Evolutionary conservation across 768 basidiomycete genomes (phyloP).

Genomic region (Sarcomyxa edulis): DNA sequence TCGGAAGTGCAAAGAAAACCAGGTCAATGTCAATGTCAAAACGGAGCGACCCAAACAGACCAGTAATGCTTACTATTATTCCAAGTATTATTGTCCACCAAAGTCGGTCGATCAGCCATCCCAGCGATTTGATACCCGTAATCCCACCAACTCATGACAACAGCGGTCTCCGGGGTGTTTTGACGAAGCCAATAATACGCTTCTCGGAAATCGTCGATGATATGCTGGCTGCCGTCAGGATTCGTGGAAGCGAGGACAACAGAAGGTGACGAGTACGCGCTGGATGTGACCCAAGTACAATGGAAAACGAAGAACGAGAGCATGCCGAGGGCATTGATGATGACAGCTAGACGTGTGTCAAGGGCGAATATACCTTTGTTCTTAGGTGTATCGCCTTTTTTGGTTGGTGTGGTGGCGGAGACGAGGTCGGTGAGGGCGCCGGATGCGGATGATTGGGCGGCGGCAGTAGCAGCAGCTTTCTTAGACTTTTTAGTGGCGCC

Average conservation of each 20-base stretch:
- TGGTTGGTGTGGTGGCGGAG: slow-evolving; percentile 29
- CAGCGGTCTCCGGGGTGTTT: slow-evolving; percentile 88
- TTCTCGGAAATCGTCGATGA: slow-evolving; percentile 99
- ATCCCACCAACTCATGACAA: slow-evolving; percentile 99
- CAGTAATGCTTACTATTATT: slow-evolving; percentile 81
- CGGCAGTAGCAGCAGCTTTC: slow-evolving; percentile 52
- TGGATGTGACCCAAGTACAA: slow-evolving; percentile 94
- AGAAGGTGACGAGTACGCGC: slow-evolving; percentile 95
- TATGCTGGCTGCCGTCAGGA: slow-evolving; percentile 83
- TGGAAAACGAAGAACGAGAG: slow-evolving; percentile 90
- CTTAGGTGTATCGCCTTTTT: slow-evolving; percentile 28
- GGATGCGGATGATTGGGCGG: slow-evolving; percentile 22
- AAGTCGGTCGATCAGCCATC: slow-evolving; percentile 93
- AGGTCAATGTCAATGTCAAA: slow-evolving; percentile 4
- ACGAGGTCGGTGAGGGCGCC: slow-evolving; percentile 35
- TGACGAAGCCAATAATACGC: slow-evolving; percentile 98
- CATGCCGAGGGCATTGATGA: slow-evolving; percentile 72
- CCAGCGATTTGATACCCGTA: slow-evolving; percentile 99
- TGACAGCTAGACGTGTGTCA: slow-evolving; percentile 73
- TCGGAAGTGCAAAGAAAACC: slow-evolving; percentile 9
- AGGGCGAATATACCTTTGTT: slow-evolving; percentile 73
- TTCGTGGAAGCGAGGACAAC: slow-evolving; percentile 83
- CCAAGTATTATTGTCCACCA: slow-evolving; percentile 99
- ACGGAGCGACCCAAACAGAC: slow-evolving; percentile 2
- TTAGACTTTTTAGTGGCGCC: slow-evolving; percentile 36